Percentiles rank a stretch among this genome's conserved stretches.
Conservation (phyloP, 2,329 filamentous ascomycete species). For the Dendrostoma leiphaemia region DNA sequence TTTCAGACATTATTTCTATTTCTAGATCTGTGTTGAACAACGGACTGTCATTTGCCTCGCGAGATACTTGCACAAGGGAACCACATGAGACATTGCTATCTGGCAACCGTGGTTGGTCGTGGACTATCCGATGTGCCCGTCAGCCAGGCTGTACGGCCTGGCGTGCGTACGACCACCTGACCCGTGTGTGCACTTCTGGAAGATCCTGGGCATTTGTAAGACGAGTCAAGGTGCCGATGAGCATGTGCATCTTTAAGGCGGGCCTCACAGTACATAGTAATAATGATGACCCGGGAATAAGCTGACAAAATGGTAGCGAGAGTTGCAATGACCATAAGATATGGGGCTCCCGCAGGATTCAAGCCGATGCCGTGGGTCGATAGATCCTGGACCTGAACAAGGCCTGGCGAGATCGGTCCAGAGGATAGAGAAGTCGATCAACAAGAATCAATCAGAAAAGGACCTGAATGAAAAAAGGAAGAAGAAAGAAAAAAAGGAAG, state of each 20-base stretch:
- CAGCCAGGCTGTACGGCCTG: neutral
- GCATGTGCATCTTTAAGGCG: neutral
- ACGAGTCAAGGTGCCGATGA: neutral
- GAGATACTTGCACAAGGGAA: neutral
- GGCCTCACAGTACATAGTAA: neutral
- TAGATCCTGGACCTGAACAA: neutral
- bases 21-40: slow-evolving; percentile 24
- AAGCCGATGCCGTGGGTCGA: neutral
- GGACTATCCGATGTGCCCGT: neutral
- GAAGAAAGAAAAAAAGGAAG: neutral
- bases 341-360: neutral
- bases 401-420: neutral
- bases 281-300: neutral
- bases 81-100: neutral
- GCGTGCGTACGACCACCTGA: too few species aligned
- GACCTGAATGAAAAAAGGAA: too few species aligned
- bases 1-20: slow-evolving; percentile 5
- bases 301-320: neutral
- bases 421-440: too few species aligned
- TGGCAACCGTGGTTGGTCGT: too few species aligned
- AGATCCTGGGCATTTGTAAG: too few species aligned
- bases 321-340: neutral
- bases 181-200: too few species aligned
- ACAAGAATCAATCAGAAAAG: too few species aligned
- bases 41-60: neutral